Conservation (phyloP, 1,284 basidiomycete species). For the Boletus sp. region DNA sequence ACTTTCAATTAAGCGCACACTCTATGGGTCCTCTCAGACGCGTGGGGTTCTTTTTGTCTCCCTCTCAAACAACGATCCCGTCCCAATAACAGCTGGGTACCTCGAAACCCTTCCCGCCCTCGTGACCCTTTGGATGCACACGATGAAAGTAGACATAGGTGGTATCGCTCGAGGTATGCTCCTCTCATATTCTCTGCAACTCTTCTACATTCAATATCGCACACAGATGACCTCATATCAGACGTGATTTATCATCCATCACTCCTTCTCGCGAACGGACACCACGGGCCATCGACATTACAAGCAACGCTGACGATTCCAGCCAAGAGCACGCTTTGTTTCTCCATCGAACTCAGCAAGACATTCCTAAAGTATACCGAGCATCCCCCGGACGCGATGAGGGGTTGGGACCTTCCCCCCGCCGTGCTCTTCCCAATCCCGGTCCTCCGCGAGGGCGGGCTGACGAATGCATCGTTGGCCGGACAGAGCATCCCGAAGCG, state of each 20-base stretch:
- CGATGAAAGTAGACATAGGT: slow-evolving; percentile 51
- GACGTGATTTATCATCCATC: slow-evolving; percentile 61
- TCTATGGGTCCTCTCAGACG: slow-evolving; percentile 76
- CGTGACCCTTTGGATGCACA: slow-evolving; percentile 85
- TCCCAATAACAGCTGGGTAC: slow-evolving; percentile 58
- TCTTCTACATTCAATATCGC: not conserved
- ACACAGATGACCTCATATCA: slow-evolving; percentile 39
- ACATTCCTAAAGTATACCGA: slow-evolving; percentile 91
- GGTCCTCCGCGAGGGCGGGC: not conserved
- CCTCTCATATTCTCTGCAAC: not conserved
- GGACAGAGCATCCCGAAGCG: slow-evolving; percentile 24
- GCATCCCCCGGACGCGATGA: slow-evolving; percentile 92
- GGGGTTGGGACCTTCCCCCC: slow-evolving; percentile 89
- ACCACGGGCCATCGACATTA: slow-evolving; percentile 37
- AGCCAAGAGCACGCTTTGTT: slow-evolving; percentile 55
- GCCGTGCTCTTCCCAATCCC: slow-evolving; percentile 64
- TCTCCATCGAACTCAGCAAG: slow-evolving; percentile 78
- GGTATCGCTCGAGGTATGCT: slow-evolving; percentile 44
- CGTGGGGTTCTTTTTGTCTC: slow-evolving; percentile 68
- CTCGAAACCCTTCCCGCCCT: slow-evolving; percentile 94
- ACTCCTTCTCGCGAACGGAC: slow-evolving; percentile 54
- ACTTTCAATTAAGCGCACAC: slow-evolving; percentile 66
- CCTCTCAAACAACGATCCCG: slow-evolving; percentile 61
- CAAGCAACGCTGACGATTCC: slow-evolving; percentile 73
- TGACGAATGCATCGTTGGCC: slow-evolving; percentile 7